Evolutionary conservation across 192 early-diverging fungal species (phyloP).

Genomic region (Globomyces pollinis-pini): DNA sequence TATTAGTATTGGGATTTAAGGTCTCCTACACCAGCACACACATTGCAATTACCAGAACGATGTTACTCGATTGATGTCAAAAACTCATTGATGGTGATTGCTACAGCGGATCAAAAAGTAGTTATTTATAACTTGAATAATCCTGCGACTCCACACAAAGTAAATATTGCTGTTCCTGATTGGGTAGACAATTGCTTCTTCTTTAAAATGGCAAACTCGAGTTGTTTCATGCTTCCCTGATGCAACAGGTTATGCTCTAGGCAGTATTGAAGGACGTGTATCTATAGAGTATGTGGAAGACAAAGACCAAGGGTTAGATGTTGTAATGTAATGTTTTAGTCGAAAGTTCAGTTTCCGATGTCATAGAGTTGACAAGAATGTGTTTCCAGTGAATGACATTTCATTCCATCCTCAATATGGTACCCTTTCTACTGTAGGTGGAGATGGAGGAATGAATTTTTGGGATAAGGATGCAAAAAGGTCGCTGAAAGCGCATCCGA

Average conservation of each 20-base stretch:
- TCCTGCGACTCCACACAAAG: constrained; percentile 69
- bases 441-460: constrained; percentile 80
- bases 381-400: constrained; percentile 62
- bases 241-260: constrained; percentile 78
- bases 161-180: no score
- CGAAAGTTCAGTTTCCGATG: constrained; percentile 90
- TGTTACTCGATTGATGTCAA: constrained; percentile 83
- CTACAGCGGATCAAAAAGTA: constrained; percentile 81
- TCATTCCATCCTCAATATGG: constrained; percentile 79
- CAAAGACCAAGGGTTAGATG: constrained; percentile 38
- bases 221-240: constrained; percentile 70
- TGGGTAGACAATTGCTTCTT: constrained; percentile 44
- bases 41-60: constrained; percentile 73
- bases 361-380: constrained; percentile 69
- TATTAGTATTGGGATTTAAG: constrained; percentile 97
- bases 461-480: constrained; percentile 95
- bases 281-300: constrained; percentile 90
- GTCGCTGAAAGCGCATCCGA: constrained; percentile 67
- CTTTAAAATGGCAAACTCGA: constrained; percentile 81
- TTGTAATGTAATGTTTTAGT: constrained; percentile 25
- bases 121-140: constrained; percentile 73
- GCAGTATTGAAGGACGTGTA: constrained; percentile 90
- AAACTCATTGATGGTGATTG: constrained; percentile 79
- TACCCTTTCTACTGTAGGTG: constrained; percentile 81
- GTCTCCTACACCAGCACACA: constrained; percentile 63